phyloP scores from a whole-genome alignment of 2,329 filamentous ascomycete species.

The Ramularia endophylla region DNA sequence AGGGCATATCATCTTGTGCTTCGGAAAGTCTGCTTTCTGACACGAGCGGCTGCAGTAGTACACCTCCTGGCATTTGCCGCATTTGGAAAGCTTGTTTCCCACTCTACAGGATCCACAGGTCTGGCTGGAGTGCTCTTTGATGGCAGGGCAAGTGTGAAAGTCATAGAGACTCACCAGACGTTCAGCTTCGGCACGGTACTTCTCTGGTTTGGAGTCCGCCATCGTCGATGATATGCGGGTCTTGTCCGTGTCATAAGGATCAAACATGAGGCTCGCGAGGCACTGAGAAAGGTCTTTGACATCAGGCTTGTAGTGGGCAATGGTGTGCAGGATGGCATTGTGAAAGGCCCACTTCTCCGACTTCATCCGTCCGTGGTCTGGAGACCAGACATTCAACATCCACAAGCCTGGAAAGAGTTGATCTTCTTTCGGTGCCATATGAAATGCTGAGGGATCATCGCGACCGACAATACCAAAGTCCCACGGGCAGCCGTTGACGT shows the following conservation, averaged over 20 bases:
- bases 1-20: neutral
- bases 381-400: neutral
- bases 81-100: neutral
- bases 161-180: neutral
- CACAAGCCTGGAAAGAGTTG: neutral
- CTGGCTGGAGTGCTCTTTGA: too few species aligned
- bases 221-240: slow-evolving; percentile 3
- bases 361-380: neutral
- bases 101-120: too few species aligned
- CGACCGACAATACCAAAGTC: neutral
- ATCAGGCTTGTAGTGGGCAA: neutral
- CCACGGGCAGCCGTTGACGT: slow-evolving; percentile 3
- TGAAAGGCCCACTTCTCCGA: neutral
- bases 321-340: neutral
- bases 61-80: neutral
- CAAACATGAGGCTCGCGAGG: neutral
- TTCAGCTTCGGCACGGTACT: neutral
- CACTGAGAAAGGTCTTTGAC: neutral
- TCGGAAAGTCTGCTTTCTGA: neutral
- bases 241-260: neutral
- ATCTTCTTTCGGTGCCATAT: neutral
- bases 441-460: neutral
- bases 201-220: neutral
- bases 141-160: neutral
- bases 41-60: neutral